These are phyloP conservation scores for Agaricales sp. DNA, from an alignment of 1,284 basidiomycete genomes.

Conservation along the genomic window DNA sequence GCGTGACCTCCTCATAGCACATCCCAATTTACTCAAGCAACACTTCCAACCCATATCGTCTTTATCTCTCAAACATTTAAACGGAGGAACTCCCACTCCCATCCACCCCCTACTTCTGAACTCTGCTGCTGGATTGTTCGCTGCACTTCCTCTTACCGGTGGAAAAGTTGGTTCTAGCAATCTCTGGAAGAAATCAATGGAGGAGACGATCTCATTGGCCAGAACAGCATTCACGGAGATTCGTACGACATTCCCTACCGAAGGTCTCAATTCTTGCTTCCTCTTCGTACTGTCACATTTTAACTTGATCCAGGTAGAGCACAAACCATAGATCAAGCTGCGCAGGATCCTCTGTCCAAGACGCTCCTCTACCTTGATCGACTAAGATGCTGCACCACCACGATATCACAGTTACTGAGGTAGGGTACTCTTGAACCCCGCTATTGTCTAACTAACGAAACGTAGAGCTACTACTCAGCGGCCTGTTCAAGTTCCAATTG, in stretches of 20 bases:
- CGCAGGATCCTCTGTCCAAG: background rate
- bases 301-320: slow-evolving; percentile 49
- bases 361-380: background rate
- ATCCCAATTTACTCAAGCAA: slow-evolving; percentile 26
- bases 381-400: background rate
- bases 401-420: background rate
- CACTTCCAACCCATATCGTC: slow-evolving; percentile 26
- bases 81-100: slow-evolving; percentile 37
- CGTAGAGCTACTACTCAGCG: background rate
- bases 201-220: slow-evolving; percentile 52
- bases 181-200: slow-evolving; percentile 63
- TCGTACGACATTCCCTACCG: slow-evolving; percentile 6
- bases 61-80: slow-evolving; percentile 43
- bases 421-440: background rate
- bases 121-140: slow-evolving; percentile 45
- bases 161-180: slow-evolving; percentile 66
- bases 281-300: slow-evolving; percentile 29
- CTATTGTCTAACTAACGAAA: background rate
- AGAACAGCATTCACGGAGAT: slow-evolving; percentile 9
- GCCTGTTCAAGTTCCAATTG: background rate
- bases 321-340: background rate
- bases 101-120: slow-evolving; percentile 29
- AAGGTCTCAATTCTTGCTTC: slow-evolving; percentile 17
- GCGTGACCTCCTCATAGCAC: slow-evolving; percentile 50
- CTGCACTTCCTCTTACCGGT: slow-evolving; percentile 54